A percentile compares a stretch with the other conserved stretches of the same genome.
Evolutionary conservation across 1,284 basidiomycete species (phyloP).

Genomic region (Rhodofomes roseus): DNA sequence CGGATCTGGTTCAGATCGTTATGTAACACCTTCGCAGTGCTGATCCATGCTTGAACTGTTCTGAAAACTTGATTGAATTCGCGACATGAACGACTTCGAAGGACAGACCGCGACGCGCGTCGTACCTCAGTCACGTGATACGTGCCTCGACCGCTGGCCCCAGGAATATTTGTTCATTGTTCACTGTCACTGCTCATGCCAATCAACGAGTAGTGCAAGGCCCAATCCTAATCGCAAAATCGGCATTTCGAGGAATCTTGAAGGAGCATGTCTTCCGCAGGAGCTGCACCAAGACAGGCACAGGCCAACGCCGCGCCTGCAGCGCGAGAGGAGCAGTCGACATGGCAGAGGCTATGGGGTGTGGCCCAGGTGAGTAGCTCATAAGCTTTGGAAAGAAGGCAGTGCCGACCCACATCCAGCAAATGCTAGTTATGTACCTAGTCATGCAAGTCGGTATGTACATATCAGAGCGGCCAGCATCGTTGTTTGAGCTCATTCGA

Average conservation of each 20-base stretch:
- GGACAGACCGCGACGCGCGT: not conserved
- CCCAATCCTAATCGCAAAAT: not conserved
- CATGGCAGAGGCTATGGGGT: not conserved
- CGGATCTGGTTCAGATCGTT: too few relatives aligned
- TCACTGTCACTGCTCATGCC: not conserved
- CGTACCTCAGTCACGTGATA: not conserved
- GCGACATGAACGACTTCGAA: too few relatives aligned
- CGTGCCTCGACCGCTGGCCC: not conserved
- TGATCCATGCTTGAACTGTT: too few relatives aligned
- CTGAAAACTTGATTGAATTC: too few relatives aligned
- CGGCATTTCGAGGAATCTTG: not conserved
- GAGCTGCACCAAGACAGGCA: not conserved
- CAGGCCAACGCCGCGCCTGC: not conserved
- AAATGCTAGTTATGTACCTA: slow-evolving; percentile 5
- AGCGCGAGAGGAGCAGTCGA: slow-evolving; percentile 1
- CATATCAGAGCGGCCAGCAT: not conserved
- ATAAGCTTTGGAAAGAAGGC: not conserved
- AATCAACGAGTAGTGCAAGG: not conserved
- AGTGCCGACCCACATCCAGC: not conserved
- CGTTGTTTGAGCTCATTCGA: not conserved
- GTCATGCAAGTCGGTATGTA: slow-evolving; percentile 4
- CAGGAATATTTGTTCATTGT: too few relatives aligned
- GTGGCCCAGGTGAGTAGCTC: not conserved
- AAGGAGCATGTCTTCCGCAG: not conserved
- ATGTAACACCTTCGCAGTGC: too few relatives aligned